These are phyloP conservation scores for Kurtzmaniella quercitrusa DNA, from an alignment of 1,139 yeast species.

Conservation along the genomic window DNA sequence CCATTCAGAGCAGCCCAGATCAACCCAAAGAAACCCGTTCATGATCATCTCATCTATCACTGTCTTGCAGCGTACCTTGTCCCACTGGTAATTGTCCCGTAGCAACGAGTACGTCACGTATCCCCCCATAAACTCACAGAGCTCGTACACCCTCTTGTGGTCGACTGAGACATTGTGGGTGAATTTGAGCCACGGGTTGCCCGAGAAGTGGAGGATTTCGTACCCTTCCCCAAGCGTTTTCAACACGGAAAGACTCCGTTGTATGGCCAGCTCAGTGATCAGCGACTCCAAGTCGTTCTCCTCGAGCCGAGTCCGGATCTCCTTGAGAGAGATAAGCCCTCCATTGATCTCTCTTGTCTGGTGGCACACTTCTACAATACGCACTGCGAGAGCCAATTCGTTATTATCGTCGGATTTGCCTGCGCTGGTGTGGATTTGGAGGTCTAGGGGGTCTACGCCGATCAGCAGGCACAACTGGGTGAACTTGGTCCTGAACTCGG, in stretches of 20 bases:
- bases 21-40: slow-evolving; percentile 82
- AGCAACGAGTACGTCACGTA: slow-evolving; percentile 62
- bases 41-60: slow-evolving; percentile 77
- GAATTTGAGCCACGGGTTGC: slow-evolving; percentile 39
- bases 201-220: slow-evolving; percentile 28
- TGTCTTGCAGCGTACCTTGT: slow-evolving; percentile 51
- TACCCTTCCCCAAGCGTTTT: slow-evolving; percentile 34
- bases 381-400: slow-evolving; percentile 62
- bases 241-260: slow-evolving; percentile 16
- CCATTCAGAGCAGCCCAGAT: slow-evolving; percentile 51
- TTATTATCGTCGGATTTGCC: slow-evolving; percentile 35
- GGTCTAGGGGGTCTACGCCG: slow-evolving; percentile 78
- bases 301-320: slow-evolving; percentile 35
- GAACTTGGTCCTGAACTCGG: slow-evolving; percentile 65
- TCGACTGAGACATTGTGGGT: slow-evolving; percentile 44
- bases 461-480: slow-evolving; percentile 71
- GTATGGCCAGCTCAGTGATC: slow-evolving; percentile 18
- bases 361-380: slow-evolving; percentile 71
- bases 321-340: slow-evolving; percentile 67
- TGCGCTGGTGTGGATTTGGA: slow-evolving; percentile 26
- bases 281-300: slow-evolving; percentile 17
- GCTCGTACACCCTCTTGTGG: slow-evolving; percentile 65
- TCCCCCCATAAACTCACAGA: slow-evolving; percentile 64
- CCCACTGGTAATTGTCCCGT: slow-evolving; percentile 74
- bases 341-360: slow-evolving; percentile 71